Base-by-base conservation (phyloP, 116 monocot species). In the Dioscorea cayenensis region DNA sequence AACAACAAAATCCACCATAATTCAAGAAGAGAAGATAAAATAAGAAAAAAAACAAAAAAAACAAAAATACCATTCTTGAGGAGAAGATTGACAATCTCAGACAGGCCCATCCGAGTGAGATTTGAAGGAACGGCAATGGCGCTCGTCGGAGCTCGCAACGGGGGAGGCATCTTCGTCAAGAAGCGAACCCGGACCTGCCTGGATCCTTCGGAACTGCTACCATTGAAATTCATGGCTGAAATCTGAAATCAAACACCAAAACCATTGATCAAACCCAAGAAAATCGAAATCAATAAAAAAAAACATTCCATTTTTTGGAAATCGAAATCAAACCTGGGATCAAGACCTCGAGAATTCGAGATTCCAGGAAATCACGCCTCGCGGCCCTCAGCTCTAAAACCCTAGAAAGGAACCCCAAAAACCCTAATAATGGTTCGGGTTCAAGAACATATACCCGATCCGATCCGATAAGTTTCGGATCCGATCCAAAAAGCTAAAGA, bases 61-160 rank as follows among this genome's bases (percentile, higher is more conserved):
- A 43, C 0, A 65, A 25, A 48, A 37, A 5, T 38, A 96, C 95
- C 76, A 17, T 68, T 67, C 37, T 80, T 61, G 49, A 96, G 87
- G 21, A 96, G 78, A 37, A 66, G 69, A 70, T 97, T 97, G 64
- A 97, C 84, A 69, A 97, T 88, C 76, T 92, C 93, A 32, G 97
- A 97, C 63, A 97, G 97, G 6, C 88, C 93, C 86, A 93, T 83
- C 38, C 97, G 84, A 67, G 83, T 85, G 76, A 93, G 86, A 69
- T 88, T 72, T 21, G 88, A 76, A 10, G 97, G 90, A 50, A 93
- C 80, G n/a, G 88, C 88, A 62, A 97, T 84, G 63, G 93, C 66
- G 32, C 36, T 73, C 49, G 81, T 8, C 14, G 88, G 81, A 22
- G 72, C 90, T 70, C 79, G 86, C 72, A 84, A 71, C 20, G 83